Base-by-base conservation (phyloP, 805 yeast species). In the Lachancea fermentati region DNA sequence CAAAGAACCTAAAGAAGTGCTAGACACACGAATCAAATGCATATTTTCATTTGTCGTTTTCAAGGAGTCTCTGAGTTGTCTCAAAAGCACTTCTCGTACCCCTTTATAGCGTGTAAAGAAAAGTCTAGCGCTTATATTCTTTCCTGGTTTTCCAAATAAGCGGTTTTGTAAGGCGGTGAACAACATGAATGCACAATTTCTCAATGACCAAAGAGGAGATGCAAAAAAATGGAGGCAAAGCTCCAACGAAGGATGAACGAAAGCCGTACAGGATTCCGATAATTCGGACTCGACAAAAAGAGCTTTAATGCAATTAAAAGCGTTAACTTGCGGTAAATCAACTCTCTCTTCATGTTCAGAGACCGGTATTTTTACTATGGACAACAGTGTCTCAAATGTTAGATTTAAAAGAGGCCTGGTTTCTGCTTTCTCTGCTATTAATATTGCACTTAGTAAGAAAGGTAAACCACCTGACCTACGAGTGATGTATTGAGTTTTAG, bases 391-490 rank as follows among this genome's bases (percentile, higher is more conserved):
- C 0, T 65, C 61, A 49, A 86, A 74, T 0, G 94, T 75, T 6
- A 55, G 42, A 4, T 62, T 58, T 33, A 84, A 58, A 17, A 80
- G 55, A 1, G 67, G 66, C 19, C 64, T 60, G 1, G 54, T 58
- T 11, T 56, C 55, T 4, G 55, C 51, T 1, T 50, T 52, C 24
- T 66, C 71, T 0, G 87, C 75, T 1, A 77, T 68, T n/a, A 89
- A 66, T 13, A 86, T 74, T 1, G 85, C 93, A 1, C 93, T 74
- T 11, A 91, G 68, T 38, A 91, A 65, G 51, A 68, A 81, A 1
- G 97, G 97, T 13, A 93, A 62, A 0, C 97, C 97, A 2, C 96
- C 97, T 1, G 97, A 88, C 48, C 97, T 70, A 57, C 97, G 73
- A 0, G 95, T 84, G 37, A 89, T 82, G 34, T 75, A 73, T 51